Evolutionary conservation across 495 filamentous ascomycete genomes (phyloP), one percentile per base, ranked within the genome.

Genomic region (Bacidia rubella): DNA sequence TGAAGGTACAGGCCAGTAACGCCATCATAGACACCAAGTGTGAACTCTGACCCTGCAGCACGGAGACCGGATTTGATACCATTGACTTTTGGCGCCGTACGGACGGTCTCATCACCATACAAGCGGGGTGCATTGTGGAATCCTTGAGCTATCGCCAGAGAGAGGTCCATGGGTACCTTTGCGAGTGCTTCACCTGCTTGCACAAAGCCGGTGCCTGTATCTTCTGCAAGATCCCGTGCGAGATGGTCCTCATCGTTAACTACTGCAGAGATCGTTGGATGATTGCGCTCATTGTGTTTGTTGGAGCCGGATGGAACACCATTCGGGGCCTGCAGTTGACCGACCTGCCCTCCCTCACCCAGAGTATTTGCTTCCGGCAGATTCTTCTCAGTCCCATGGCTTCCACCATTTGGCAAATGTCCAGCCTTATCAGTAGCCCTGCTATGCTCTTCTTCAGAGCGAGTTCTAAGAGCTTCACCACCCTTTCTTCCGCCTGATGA

Each of bases 101-200:
- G 74, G 12, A 62, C 60, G 1, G 60, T 62, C 20, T 32, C 25
- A 54, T 79, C 81, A 3, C 85, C 85, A 57, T 87, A 87, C 1
- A 94, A 70, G 0, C 85, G 76, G 0, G 88, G 88, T 0, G 86
- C 83, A 56, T 89, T 89, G 62, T 90, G 85, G 54, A 90, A 84
- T 1, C 87, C 87, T 59, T 90, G 86, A 2, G 83, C 78, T 2
- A 90, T 62, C 0, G 87, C 85, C 1, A 89, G 66, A 3, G 77
- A 74, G 20, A 92, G 70, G 57, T 89, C 82, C 54, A 90, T 80
- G 1, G 60, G 60, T 11, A 42, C 60, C 58, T 59, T 60, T 0
- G 66, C 76, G 11, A 79, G 49, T 0, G 73, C 67, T 11, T 69
- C 62, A 2, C 70, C 74, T 4, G 74, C 67, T 54, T 73, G 65